Evolutionary conservation across 2,329 filamentous ascomycete genomes (phyloP).

Genomic region (Acarospora socialis): DNA sequence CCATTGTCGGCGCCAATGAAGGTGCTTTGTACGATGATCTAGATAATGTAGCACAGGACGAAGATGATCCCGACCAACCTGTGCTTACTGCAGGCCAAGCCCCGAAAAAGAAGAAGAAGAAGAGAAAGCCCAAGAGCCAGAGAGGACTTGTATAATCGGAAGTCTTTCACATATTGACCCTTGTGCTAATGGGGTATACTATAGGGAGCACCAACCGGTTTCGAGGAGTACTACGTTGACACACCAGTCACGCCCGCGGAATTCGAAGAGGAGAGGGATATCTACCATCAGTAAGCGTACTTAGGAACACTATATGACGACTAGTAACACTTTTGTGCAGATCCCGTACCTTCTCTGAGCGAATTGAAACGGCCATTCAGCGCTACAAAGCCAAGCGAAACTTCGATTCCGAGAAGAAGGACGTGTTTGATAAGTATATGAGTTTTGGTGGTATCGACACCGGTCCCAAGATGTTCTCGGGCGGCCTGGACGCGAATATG

Average conservation of each 20-base stretch:
- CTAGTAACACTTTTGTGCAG: conserved; percentile 22
- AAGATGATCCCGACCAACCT: background rate
- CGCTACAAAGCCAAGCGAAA: conserved; percentile 67
- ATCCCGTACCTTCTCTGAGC: conserved; percentile 43
- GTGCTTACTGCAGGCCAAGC: background rate
- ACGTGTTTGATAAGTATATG: conserved; percentile 67
- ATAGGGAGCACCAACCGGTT: conserved; percentile 40
- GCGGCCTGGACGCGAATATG: conserved; percentile 45
- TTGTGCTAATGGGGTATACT: background rate
- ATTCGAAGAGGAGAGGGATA: conserved; percentile 46
- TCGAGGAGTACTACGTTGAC: conserved; percentile 72
- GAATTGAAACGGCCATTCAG: conserved; percentile 74
- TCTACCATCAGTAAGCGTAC: conserved; percentile 50
- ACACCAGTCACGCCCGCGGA: conserved; percentile 60
- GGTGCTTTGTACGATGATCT: too few relatives aligned
- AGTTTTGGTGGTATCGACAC: conserved; percentile 67
- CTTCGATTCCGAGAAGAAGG: conserved; percentile 46
- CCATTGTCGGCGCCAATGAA: too few relatives aligned
- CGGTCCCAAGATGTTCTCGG: conserved; percentile 46
- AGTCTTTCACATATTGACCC: background rate
- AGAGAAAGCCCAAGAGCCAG: conserved; percentile 25
- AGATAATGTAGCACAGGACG: background rate
- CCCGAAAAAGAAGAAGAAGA: conserved; percentile 22
- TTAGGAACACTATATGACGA: conserved; percentile 1
- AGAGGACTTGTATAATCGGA: conserved; percentile 19